Base-by-base conservation (phyloP, 176 grass and related monocot genomes). In the Oryza australiensis region DNA sequence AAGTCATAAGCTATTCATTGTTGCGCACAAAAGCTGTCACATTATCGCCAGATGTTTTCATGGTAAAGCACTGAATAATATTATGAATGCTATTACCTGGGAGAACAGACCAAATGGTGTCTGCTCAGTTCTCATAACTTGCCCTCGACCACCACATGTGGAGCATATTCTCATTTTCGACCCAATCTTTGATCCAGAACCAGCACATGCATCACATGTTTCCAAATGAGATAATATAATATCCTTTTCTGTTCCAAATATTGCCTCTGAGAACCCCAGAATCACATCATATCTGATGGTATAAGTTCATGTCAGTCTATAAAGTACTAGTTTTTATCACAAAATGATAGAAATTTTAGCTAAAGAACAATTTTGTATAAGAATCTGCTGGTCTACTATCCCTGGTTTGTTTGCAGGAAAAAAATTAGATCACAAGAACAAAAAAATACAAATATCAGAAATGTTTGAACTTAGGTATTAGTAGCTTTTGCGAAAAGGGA, bases 41-140 rank as follows among this genome's bases (percentile, higher is more conserved):
- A 64, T 26, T 41, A 30, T 51, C 20, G 35, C 24, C 30, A 70
- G 7, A n/a, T 74, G 33, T 27, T 20, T 45, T 43, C 22, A 79
- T 20, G 30, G 34, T 67, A 67, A 40, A 88, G 29, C 35, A 80
- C 46, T 49, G 1, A 75, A 69, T 29, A 41, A 64, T 0, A 7
- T 13, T 85, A 38, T 12, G 7, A 68, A 72, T 60, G 24, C 71
- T 62, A 12, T 76, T 88, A 98, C 96, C 90, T 98, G 96, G n/a
- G 96, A 98, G 83, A 98, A 98, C 70, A 98, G 71, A 26, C 96
- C 96, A 86, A 98, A 98, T 49, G 95, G 95, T 73, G 95, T 98
- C 84, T 98, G 95, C 72, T 98, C 95, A 77, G 92, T 95, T 86
- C 92, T 83, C 95, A 98, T 98, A 79, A 98, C 95, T 93, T 98